phyloP scores from a whole-genome alignment of 176 grass and related monocot genomes.

The Neostapfia colusana region DNA sequence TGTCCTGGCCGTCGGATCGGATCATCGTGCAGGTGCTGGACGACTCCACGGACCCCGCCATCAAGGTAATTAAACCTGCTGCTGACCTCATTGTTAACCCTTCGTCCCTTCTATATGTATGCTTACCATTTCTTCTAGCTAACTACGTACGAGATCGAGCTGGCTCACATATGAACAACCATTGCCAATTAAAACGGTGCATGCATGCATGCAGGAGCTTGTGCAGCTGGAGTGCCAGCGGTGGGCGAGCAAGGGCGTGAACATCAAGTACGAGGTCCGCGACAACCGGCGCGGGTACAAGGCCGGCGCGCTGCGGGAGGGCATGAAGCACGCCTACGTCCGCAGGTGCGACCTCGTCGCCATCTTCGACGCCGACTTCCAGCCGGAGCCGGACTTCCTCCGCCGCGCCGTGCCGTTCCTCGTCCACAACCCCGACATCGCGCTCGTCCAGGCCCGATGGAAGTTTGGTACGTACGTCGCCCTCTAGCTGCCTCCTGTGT shows the following conservation, averaged over 20 bases:
- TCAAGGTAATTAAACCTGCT: constrained; percentile 42
- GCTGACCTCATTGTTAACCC: too few relatives aligned
- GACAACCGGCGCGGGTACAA: constrained; percentile 83
- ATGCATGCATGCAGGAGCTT: constrained; percentile 66
- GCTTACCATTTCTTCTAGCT: too few relatives aligned
- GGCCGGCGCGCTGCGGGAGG: constrained; percentile 83
- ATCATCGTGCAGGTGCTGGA: constrained; percentile 83
- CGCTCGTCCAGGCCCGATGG: constrained; percentile 86
- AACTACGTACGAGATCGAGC: too few relatives aligned
- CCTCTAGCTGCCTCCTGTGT: too few relatives aligned
- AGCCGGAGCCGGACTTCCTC: constrained; percentile 78
- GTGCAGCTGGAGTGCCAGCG: constrained; percentile 56
- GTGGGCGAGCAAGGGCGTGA: constrained; percentile 82
- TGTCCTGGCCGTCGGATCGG: constrained; percentile 66
- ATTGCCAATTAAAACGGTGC: too few relatives aligned
- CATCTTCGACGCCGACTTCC: constrained; percentile 98
- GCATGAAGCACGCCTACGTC: constrained; percentile 83
- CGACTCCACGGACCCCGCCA: constrained; percentile 66
- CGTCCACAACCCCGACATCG: constrained; percentile 70
- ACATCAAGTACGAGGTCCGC: constrained; percentile 80
- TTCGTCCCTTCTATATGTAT: neutral
- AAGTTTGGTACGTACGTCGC: constrained; percentile 49
- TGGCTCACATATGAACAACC: too few relatives aligned
- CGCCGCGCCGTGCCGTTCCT: constrained; percentile 74
- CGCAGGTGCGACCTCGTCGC: constrained; percentile 64